phyloP scores from a whole-genome alignment of 345 rosid genomes.

The Corchorus olitorius region DNA sequence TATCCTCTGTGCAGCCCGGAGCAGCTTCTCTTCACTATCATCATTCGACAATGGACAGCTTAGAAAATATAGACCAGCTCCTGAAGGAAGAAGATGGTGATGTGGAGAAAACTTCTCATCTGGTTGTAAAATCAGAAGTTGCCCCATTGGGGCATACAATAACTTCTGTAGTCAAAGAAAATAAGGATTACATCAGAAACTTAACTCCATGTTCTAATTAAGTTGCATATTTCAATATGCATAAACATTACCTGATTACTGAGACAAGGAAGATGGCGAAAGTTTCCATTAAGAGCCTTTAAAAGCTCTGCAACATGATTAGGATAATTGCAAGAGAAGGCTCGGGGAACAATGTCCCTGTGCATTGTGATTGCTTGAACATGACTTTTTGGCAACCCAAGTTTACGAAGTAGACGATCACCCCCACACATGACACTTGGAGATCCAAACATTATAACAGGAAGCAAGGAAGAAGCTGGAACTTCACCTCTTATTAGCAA shows the following conservation, averaged over 20 bases:
- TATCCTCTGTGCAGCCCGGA: conserved; percentile 63
- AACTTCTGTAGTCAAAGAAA: conserved; percentile 54
- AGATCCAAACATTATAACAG: conserved; percentile 90
- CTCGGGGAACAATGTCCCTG: conserved; percentile 96
- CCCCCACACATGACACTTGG: conserved; percentile 98
- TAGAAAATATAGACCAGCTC: conserved; percentile 79
- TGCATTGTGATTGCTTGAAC: conserved; percentile 79
- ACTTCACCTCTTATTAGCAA: conserved; percentile 80
- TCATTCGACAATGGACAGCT: conserved; percentile 42
- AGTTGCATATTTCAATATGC: background rate
- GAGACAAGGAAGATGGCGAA: conserved; percentile 88
- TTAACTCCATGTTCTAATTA: background rate
- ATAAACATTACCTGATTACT: conserved; percentile 60
- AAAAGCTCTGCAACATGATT: conserved; percentile 71
- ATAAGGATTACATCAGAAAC: background rate
- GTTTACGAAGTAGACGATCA: conserved; percentile 70
- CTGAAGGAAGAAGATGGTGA: conserved; percentile 89
- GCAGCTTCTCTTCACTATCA: conserved; percentile 55
- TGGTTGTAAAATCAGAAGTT: conserved; percentile 91
- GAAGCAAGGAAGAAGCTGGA: conserved; percentile 74
- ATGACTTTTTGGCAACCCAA: conserved; percentile 76
- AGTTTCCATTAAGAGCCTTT: conserved; percentile 84
- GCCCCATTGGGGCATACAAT: conserved; percentile 89
- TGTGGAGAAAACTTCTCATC: conserved; percentile 83
- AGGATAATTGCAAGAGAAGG: conserved; percentile 94